These are phyloP conservation scores for Styphnolobium japonicum DNA, from an alignment of 306 rosid species.

Conservation along the genomic window DNA sequence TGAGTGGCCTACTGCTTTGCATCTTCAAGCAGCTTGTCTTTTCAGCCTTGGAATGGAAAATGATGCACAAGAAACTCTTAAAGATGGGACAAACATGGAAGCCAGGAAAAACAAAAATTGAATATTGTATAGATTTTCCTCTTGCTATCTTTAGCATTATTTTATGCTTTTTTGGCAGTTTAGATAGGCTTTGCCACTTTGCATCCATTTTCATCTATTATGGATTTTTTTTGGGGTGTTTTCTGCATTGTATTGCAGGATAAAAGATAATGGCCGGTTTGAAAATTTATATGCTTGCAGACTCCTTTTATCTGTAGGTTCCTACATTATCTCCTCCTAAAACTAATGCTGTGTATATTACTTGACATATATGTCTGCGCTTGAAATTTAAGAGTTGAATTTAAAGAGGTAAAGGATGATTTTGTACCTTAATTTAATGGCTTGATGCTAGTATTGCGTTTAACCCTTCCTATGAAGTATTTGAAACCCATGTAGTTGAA, in stretches of 20 bases:
- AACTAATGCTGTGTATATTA: too few species aligned
- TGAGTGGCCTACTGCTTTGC: slow-evolving; percentile 86
- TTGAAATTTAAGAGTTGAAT: too few species aligned
- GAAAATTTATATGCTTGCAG: neutral
- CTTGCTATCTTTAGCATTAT: slow-evolving; percentile 8
- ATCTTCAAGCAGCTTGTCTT: slow-evolving; percentile 92
- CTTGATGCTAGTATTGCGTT: too few species aligned
- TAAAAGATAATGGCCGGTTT: slow-evolving; percentile 26
- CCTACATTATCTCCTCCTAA: neutral
- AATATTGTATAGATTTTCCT: slow-evolving; percentile 40
- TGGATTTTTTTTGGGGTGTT: neutral
- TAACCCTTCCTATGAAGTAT: too few species aligned
- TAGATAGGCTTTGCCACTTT: slow-evolving; percentile 30
- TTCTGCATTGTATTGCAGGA: neutral
- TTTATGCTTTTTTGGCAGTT: slow-evolving; percentile 21
- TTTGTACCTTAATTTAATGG: too few species aligned
- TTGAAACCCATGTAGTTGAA: too few species aligned
- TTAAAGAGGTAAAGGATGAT: too few species aligned
- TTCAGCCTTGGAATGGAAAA: slow-evolving; percentile 88
- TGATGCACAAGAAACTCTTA: slow-evolving; percentile 93
- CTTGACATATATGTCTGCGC: too few species aligned
- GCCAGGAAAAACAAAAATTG: slow-evolving; percentile 62
- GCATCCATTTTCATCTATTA: slow-evolving; percentile 2
- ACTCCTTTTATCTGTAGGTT: neutral
- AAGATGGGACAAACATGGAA: slow-evolving; percentile 83